A percentile compares a stretch with the other conserved stretches of the same genome.
phyloP scores from a whole-genome alignment of 176 grass and related monocot genomes.

The Phoenix roebelenii region DNA sequence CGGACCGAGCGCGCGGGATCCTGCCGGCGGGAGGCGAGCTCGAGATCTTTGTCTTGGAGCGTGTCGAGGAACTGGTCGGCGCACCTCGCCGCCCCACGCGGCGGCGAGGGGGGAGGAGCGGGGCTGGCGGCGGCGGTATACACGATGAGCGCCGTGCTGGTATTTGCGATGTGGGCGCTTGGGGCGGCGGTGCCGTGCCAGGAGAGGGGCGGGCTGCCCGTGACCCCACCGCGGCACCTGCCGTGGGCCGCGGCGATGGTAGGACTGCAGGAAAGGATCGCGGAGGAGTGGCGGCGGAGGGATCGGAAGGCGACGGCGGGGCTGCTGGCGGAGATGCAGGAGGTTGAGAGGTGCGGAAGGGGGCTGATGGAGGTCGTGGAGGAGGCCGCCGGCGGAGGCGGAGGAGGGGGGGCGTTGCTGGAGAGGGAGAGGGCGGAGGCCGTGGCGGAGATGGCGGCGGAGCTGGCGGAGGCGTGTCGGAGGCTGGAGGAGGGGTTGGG shows the following conservation, averaged over 20 bases:
- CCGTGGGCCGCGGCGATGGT: constrained; percentile 59
- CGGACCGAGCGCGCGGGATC: too few relatives aligned
- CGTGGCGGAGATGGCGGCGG: constrained; percentile 38
- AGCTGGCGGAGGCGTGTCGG: constrained; percentile 47
- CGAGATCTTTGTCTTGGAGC: constrained; percentile 5
- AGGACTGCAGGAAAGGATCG: constrained; percentile 53
- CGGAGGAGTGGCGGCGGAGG: constrained; percentile 53
- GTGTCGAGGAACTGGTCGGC: constrained; percentile 86
- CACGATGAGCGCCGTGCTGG: constrained; percentile 85
- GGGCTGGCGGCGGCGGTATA: constrained; percentile 66
- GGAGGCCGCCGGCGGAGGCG: constrained; percentile 28
- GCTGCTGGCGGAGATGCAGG: constrained; percentile 73
- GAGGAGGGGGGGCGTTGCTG: constrained; percentile 7
- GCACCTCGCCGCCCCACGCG: constrained; percentile 38
- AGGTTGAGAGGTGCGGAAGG: constrained; percentile 41
- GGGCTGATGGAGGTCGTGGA: constrained; percentile 51
- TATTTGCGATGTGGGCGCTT: constrained; percentile 70
- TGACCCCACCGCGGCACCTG: constrained; percentile 48
- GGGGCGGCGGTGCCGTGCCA: constrained; percentile 62
- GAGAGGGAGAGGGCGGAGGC: constrained; percentile 20
- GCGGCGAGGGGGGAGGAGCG: constrained; percentile 22
- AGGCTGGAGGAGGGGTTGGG: constrained; percentile 57
- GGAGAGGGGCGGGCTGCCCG: constrained; percentile 19
- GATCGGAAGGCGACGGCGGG: constrained; percentile 31
- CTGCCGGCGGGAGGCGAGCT: too few relatives aligned